phyloP scores from a whole-genome alignment of 2,329 filamentous ascomycete species.

The Coniochaeta ligniaria region DNA sequence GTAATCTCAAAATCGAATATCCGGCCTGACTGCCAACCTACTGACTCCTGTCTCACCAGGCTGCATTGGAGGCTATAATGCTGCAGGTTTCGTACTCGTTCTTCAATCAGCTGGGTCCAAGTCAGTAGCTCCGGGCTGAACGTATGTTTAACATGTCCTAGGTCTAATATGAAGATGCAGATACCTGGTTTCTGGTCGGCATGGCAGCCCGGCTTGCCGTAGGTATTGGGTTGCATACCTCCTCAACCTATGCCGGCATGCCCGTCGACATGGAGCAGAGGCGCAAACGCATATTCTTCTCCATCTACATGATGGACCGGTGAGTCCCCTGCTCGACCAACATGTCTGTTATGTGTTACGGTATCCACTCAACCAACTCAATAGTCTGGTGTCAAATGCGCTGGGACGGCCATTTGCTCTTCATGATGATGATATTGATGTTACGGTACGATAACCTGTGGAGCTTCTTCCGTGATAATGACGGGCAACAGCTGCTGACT shows the following conservation, averaged over 20 bases:
- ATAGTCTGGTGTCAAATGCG: constrained; percentile 33
- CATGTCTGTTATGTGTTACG: background rate
- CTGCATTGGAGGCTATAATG: constrained; percentile 34
- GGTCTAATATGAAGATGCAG: constrained; percentile 11
- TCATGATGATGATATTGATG: constrained; percentile 37
- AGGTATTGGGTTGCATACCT: constrained; percentile 32
- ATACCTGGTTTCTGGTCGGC: constrained; percentile 39
- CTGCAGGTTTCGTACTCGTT: constrained; percentile 40
- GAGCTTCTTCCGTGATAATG: background rate
- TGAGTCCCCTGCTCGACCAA: constrained; percentile 6
- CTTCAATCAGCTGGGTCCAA: constrained; percentile 38
- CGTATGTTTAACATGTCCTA: background rate
- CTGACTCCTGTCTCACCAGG: constrained; percentile 12
- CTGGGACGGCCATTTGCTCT: constrained; percentile 36
- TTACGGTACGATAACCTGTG: constrained; percentile 18
- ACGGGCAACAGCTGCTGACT: background rate
- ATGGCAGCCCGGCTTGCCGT: constrained; percentile 33
- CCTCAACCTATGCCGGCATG: constrained; percentile 24
- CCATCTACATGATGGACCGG: constrained; percentile 42
- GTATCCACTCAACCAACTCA: background rate
- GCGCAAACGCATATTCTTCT: constrained; percentile 36
- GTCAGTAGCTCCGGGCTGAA: constrained; percentile 16
- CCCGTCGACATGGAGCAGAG: constrained; percentile 24
- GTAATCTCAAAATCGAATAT: constrained; percentile 2
- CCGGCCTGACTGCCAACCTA: background rate